Base-by-base conservation (phyloP, 441 rosid species). In the Flueggea neowawraea region DNA sequence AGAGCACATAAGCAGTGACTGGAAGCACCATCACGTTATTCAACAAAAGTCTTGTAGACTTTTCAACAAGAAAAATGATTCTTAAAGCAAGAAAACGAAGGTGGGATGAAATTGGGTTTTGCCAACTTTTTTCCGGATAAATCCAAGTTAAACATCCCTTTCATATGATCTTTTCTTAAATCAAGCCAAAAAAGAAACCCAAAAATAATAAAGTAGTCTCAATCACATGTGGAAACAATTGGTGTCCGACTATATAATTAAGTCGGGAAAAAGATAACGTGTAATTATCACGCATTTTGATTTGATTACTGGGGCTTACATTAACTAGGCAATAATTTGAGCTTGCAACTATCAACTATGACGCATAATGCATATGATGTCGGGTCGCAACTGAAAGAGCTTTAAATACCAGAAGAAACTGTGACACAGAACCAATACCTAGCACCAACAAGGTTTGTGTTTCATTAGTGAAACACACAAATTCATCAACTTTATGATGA, bases 41-140 rank as follows among this genome's bases (percentile, higher is more conserved):
- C 58, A 43, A 55, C 49, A 9, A 9, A 50, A 60, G 33, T 10
- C 54, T 8, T 8, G 14, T 36, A 12, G 60, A 62, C 61, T 66
- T 67, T 65, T 57, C 57, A 56, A 64, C 28, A 59, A 45, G 45
- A 62, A 12, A 60, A 60, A 45, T 11, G 55, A 52, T 63, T 73
- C 62, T 17, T 33, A 43, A 64, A 66, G 67, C 28, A 59, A 45
- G 45, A 62, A 12, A 60, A 60, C 39, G 39, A 57, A 59, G 72
- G 55, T 49, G 3, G 31, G 32, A 69, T 12, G 57, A 70, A 68
- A 50, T 9, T 11, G 57, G 55, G 65, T 51, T 45, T 49, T 13
- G 49, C 52, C 32, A 62, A 49, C 63, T 74, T 73, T 65, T 73
- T 65, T 48, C 57, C 3, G 15, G 70, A 57, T 22, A 51, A 57